These are phyloP conservation scores for Colletotrichum liriopes DNA, from an alignment of 2,329 filamentous ascomycete genomes.

Conservation along the genomic window DNA sequence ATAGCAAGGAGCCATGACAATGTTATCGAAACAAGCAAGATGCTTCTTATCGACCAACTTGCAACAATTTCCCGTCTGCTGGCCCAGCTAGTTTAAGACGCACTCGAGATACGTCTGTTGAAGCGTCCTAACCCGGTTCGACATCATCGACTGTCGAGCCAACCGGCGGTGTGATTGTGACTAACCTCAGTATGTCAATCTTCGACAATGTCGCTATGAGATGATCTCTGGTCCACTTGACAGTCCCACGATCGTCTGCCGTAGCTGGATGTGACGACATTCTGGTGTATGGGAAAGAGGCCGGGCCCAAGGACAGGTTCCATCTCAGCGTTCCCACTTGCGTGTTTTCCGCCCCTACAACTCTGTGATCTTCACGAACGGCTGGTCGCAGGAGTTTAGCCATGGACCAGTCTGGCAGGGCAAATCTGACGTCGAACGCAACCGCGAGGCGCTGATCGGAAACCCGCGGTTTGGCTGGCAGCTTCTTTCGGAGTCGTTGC, in stretches of 20 bases:
- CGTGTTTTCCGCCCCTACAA: too few species aligned
- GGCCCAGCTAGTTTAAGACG: too few species aligned
- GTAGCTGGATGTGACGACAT: too few species aligned
- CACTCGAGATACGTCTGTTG: too few species aligned
- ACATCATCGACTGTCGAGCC: neutral
- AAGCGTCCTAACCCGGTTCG: neutral
- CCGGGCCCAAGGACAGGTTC: neutral
- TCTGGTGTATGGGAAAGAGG: neutral
- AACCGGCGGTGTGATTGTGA: neutral
- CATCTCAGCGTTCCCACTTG: neutral
- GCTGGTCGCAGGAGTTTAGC: too few species aligned
- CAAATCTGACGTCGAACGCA: neutral
- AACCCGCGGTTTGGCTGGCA: too few species aligned
- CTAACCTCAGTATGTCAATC: neutral
- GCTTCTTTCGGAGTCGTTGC: constrained; percentile 2
- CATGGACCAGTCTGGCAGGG: neutral
- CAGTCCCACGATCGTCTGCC: neutral
- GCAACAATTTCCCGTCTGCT: too few species aligned
- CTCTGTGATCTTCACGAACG: neutral
- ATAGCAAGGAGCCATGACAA: too few species aligned
- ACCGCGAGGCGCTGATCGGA: neutral
- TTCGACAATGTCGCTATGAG: neutral
- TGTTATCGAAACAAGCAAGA: too few species aligned
- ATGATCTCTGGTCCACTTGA: neutral
- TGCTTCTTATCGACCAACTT: too few species aligned